Conservation (phyloP, 1,139 yeast species). For the Debaryomyces udenii region DNA sequence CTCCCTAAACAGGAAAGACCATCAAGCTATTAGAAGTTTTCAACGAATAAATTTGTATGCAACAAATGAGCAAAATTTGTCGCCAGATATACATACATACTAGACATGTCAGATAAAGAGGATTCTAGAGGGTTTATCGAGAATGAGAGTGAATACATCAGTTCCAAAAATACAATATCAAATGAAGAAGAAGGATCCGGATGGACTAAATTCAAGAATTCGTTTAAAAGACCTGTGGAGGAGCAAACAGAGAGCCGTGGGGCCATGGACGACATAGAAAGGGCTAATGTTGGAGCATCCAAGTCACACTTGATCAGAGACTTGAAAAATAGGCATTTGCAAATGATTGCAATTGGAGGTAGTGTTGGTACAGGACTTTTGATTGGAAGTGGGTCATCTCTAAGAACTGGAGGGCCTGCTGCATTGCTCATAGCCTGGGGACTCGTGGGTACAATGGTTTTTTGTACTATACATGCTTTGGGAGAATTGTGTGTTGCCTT, state of each 20-base stretch:
- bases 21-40: not conserved
- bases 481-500: constrained; percentile 83
- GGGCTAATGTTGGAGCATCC: constrained; percentile 39
- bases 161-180: constrained; percentile 1
- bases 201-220: constrained; percentile 31
- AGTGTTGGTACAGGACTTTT: constrained; percentile 70
- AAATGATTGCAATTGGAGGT: constrained; percentile 68
- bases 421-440: constrained; percentile 72
- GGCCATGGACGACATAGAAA: constrained; percentile 26
- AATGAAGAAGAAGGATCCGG: constrained; percentile 4
- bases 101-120: constrained; percentile 4
- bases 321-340: constrained; percentile 55
- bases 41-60: constrained; percentile 1
- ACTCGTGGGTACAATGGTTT: constrained; percentile 69
- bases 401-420: constrained; percentile 79
- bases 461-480: constrained; percentile 77
- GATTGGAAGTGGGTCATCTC: constrained; percentile 73
- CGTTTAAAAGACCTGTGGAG: constrained; percentile 35
- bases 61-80: not conserved
- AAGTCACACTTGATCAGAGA: constrained; percentile 25
- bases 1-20: constrained; percentile 4
- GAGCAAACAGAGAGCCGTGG: constrained; percentile 9
- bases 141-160: constrained; percentile 1
- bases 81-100: not conserved
- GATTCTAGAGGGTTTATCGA: constrained; percentile 2